A percentile compares a stretch with the other conserved stretches of the same genome.
Evolutionary conservation across 2,329 filamentous ascomycete genomes (phyloP).

Genomic region (Nannizzia gypsea): DNA sequence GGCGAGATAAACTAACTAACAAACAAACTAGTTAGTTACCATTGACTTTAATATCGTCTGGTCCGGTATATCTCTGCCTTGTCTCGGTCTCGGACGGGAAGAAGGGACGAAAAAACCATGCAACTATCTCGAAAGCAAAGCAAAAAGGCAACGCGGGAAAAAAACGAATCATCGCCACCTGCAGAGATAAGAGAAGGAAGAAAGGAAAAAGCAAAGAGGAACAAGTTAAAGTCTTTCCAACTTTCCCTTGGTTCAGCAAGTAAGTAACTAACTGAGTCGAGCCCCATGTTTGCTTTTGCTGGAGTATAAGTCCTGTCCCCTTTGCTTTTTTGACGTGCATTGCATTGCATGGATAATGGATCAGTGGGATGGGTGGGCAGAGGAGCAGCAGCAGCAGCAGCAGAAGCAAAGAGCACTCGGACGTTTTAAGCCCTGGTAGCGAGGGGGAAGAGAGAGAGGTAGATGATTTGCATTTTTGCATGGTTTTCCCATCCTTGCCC

Average conservation of each 20-base stretch:
- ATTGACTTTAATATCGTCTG: no score
- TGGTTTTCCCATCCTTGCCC: background rate
- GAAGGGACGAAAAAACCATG: no score
- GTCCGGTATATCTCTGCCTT: no score
- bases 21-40: no score
- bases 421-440: background rate
- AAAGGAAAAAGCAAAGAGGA: background rate
- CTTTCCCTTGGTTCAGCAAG: background rate
- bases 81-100: background rate
- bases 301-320: no score
- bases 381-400: no score
- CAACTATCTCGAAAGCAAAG: background rate
- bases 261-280: background rate
- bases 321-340: background rate
- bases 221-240: background rate
- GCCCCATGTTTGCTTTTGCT: constrained; percentile 1
- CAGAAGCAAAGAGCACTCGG: background rate
- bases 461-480: constrained; percentile 1
- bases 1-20: no score
- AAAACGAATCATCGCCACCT: background rate
- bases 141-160: background rate
- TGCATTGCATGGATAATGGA: no score
- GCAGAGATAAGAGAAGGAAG: background rate
- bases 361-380: background rate
- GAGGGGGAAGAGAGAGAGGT: background rate